Percentiles rank a stretch among this genome's conserved stretches.
These are phyloP conservation scores for Inonotus hispidus DNA, from an alignment of 1,284 basidiomycete genomes.

Conservation along the genomic window DNA sequence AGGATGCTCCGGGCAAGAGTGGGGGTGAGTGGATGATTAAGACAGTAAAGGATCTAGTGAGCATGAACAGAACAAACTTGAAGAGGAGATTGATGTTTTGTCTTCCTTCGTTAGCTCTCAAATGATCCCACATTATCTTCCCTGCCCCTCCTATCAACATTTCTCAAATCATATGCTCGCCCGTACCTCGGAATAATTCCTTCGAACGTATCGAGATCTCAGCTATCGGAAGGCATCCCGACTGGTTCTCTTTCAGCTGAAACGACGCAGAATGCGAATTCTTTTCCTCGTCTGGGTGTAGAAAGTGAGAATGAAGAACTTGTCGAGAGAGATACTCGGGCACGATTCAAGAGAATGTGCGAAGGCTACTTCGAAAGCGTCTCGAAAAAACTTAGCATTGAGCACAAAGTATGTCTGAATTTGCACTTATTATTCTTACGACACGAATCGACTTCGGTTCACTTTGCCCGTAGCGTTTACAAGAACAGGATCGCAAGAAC, in stretches of 20 bases:
- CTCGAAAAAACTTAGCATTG: conserved; percentile 84
- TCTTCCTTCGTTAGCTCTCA: conserved; percentile 54
- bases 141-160: conserved; percentile 75
- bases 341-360: conserved; percentile 89
- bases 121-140: conserved; percentile 85
- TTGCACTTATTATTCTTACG: conserved; percentile 4
- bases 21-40: conserved; percentile 88
- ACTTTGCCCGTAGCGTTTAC: conserved; percentile 59
- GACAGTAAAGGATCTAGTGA: conserved; percentile 73
- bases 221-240: conserved; percentile 48
- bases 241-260: conserved; percentile 47
- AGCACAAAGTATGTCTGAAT: conserved; percentile 64
- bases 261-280: conserved; percentile 34
- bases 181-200: conserved; percentile 74
- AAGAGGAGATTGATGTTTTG: not conserved
- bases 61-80: conserved; percentile 24
- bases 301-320: conserved; percentile 59
- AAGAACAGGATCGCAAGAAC: conserved; percentile 94
- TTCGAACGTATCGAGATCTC: conserved; percentile 43
- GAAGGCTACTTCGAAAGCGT: conserved; percentile 91
- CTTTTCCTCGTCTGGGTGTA: conserved; percentile 38
- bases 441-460: conserved; percentile 8
- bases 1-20: conserved; percentile 57
- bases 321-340: conserved; percentile 78
- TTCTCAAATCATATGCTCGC: conserved; percentile 80